phyloP scores from a whole-genome alignment of 202 grass and related monocot species.

The Eragrostis tef region DNA sequence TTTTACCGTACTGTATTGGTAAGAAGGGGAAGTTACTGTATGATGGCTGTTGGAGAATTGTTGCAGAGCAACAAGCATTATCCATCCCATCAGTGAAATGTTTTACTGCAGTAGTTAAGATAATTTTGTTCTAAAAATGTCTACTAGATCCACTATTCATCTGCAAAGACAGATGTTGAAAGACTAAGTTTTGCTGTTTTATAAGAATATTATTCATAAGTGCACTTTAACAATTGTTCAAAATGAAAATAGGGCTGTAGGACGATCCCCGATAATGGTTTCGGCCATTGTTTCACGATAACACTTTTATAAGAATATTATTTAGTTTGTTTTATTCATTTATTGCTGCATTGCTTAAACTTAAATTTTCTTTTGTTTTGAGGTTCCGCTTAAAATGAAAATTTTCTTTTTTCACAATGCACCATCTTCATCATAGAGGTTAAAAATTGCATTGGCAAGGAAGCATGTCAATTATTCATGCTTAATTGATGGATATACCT shows the following conservation, averaged over 20 bases:
- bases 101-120: neutral
- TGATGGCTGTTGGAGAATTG: neutral
- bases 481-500: neutral
- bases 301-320: too few species aligned
- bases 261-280: neutral
- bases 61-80: constrained; percentile 7
- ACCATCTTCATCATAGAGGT: neutral
- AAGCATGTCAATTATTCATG: neutral
- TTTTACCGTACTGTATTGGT: neutral
- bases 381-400: too few species aligned
- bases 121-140: neutral
- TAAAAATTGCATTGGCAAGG: neutral
- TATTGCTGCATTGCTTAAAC: neutral
- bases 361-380: neutral
- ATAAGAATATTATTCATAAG: neutral
- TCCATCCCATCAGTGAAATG: neutral
- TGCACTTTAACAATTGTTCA: neutral
- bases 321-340: neutral
- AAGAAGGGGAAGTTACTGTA: constrained; percentile 19
- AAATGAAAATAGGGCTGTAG: neutral
- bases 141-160: neutral
- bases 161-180: neutral
- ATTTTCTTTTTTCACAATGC: neutral
- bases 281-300: neutral
- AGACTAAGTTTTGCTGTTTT: neutral